phyloP scores from a whole-genome alignment of 2,329 filamentous ascomycete genomes.

The Huntiella decipiens region DNA sequence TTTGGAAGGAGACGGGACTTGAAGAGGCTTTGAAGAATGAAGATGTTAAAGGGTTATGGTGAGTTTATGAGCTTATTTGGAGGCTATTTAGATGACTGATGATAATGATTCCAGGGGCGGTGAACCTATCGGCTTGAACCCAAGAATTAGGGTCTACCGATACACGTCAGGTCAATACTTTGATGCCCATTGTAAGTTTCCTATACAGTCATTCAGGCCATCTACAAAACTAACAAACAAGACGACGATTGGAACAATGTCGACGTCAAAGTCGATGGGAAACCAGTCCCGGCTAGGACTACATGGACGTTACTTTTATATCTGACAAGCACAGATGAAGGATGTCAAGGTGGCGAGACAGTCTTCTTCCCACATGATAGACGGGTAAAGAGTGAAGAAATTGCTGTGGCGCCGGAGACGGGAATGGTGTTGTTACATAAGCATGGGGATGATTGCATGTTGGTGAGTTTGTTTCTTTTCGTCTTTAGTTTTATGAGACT shows the following conservation, averaged over 20 bases:
- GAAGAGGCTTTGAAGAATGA: slow-evolving; percentile 35
- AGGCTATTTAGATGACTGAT: background rate
- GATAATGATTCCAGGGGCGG: slow-evolving; percentile 46
- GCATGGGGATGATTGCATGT: slow-evolving; percentile 72
- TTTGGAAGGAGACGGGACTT: slow-evolving; percentile 65
- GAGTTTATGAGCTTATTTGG: slow-evolving; percentile 14
- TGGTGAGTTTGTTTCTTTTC: slow-evolving; percentile 29
- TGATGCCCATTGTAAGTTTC: slow-evolving; percentile 62
- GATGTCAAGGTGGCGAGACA: slow-evolving; percentile 71
- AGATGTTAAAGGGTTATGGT: slow-evolving; percentile 26
- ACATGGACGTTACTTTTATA: slow-evolving; percentile 89
- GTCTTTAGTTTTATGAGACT: slow-evolving; percentile 9
- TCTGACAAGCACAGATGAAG: slow-evolving; percentile 54
- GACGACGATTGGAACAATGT: slow-evolving; percentile 77
- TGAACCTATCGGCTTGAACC: slow-evolving; percentile 63
- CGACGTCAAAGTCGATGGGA: slow-evolving; percentile 25
- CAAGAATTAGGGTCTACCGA: slow-evolving; percentile 77
- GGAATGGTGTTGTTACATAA: slow-evolving; percentile 75
- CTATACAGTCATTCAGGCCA: background rate
- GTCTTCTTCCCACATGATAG: slow-evolving; percentile 67
- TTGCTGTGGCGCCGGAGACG: slow-evolving; percentile 57
- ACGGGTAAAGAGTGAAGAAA: slow-evolving; percentile 37
- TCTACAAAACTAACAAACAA: slow-evolving; percentile 19
- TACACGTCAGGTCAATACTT: slow-evolving; percentile 81
- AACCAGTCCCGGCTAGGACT: slow-evolving; percentile 32